Conservation (phyloP, 371 early-diverging fungal genomes). For the Entomophthora muscae region DNA sequence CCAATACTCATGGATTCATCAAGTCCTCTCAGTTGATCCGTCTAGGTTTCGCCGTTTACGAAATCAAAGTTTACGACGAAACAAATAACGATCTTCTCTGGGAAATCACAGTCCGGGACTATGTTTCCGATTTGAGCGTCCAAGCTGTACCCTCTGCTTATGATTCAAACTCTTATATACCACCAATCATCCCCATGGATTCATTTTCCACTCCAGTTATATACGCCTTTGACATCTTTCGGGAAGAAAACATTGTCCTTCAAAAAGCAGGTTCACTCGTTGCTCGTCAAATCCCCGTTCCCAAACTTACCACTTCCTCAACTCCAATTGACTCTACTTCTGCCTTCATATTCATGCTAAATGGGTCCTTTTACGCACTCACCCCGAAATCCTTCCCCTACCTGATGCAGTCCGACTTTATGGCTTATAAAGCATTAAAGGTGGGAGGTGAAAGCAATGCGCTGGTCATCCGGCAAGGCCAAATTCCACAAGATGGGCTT, state of each 20-base stretch:
- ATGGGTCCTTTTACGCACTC: constrained; percentile 35
- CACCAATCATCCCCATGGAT: constrained; percentile 17
- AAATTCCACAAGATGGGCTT: background rate
- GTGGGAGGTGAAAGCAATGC: background rate
- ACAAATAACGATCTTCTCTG: constrained; percentile 8
- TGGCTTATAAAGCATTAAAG: background rate
- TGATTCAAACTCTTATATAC: constrained; percentile 6
- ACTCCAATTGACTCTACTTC: background rate
- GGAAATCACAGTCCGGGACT: constrained; percentile 6
- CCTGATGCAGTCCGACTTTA: constrained; percentile 3
- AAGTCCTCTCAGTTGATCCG: background rate
- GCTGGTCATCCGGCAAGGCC: background rate
- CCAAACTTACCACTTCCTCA: constrained; percentile 3
- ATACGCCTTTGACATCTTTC: constrained; percentile 19
- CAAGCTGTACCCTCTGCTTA: constrained; percentile 1
- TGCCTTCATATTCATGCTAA: constrained; percentile 29
- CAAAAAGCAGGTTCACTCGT: constrained; percentile 2
- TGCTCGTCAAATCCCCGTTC: constrained; percentile 9
- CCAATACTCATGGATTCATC: background rate
- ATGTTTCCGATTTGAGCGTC: constrained; percentile 15
- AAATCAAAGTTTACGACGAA: background rate
- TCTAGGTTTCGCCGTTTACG: background rate
- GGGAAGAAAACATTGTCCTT: background rate
- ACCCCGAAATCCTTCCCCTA: constrained; percentile 11
- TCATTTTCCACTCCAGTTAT: constrained; percentile 19